Evolutionary conservation across 177 flowering plant species (phyloP).

Genomic region (Vitis hybrid): DNA sequence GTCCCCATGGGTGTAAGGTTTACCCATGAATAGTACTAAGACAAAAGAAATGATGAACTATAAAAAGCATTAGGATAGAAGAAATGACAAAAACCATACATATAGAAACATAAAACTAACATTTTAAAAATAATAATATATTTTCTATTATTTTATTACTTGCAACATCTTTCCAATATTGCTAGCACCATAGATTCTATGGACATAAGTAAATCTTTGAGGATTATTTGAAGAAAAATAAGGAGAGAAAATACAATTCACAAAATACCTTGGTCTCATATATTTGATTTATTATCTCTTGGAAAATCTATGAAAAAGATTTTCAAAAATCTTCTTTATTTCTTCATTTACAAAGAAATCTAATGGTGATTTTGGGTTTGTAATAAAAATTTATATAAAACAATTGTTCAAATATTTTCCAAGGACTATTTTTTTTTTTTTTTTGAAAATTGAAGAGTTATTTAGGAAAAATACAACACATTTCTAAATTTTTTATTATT

Average conservation of each 20-base stretch:
- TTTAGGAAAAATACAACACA: no score
- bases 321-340: background rate
- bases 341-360: constrained; percentile 3
- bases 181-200: constrained; percentile 47
- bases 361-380: constrained; percentile 10
- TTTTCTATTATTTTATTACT: constrained; percentile 18
- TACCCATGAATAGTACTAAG: no score
- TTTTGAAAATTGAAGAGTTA: background rate
- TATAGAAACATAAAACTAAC: background rate
- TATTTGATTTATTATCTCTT: constrained; percentile 17
- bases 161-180: constrained; percentile 36
- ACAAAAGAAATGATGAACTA: no score
- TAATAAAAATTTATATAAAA: background rate
- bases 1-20: no score
- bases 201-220: constrained; percentile 36
- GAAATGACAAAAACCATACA: background rate
- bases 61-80: no score
- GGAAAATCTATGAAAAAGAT: constrained; percentile 1
- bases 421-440: constrained; percentile 10
- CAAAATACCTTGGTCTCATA: constrained; percentile 38
- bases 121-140: background rate
- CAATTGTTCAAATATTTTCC: background rate
- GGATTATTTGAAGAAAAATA: constrained; percentile 46
- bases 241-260: constrained; percentile 48
- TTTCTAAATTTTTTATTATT: no score